Evolutionary conservation across 768 basidiomycete genomes (phyloP), one percentile per base, ranked within the genome.

Genomic region (Suillus tomentosus): DNA sequence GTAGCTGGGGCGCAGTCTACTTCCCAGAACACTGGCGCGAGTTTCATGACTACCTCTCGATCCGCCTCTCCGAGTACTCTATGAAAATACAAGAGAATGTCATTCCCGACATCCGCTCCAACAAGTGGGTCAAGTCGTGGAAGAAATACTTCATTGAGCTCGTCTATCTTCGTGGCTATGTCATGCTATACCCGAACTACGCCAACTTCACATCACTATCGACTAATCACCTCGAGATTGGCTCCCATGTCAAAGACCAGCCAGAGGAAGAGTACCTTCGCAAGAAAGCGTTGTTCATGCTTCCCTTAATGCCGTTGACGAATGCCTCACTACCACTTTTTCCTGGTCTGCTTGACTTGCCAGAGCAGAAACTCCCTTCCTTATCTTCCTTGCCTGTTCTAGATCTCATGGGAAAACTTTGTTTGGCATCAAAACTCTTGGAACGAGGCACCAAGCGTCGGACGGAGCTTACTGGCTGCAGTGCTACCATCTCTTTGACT

Each of bases 1-100:
- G 94, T 75, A 93, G 91, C 76, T 96, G 93, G 94, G 94, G 94
- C 15, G 94, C 92, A 2, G 81, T 93, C 43, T 96, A 95, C 78
- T 96, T 96, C 72, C 93, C 94, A 13, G 85, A 92, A 67, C 88
- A 90, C 69, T 95, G 93, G 94, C 84, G 87, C 68, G 91, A 92
- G 73, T 95, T 95, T 74, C 92, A 95, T 76, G 76, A 79, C 59
- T 95, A 92, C 72, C 86, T 95, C 66, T 69, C 85, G 45, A 71
- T 82, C n/a, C 87, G 93, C 34, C 83, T 94, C n/a, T 81, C 86
- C n/a, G 84, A 85, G 62, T 65, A 51, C 22, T 50, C 60, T 22
- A 40, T 69, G 11, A 74, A 65, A 63, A 43, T 84, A 62, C 77
- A 78, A 27, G 71, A 71, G 51, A 66, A 78, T 50, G 79, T 95